A percentile compares a stretch with the other conserved stretches of the same genome.
phyloP scores from a whole-genome alignment of 2,329 filamentous ascomycete species.

The Stylonectria norvegica region DNA sequence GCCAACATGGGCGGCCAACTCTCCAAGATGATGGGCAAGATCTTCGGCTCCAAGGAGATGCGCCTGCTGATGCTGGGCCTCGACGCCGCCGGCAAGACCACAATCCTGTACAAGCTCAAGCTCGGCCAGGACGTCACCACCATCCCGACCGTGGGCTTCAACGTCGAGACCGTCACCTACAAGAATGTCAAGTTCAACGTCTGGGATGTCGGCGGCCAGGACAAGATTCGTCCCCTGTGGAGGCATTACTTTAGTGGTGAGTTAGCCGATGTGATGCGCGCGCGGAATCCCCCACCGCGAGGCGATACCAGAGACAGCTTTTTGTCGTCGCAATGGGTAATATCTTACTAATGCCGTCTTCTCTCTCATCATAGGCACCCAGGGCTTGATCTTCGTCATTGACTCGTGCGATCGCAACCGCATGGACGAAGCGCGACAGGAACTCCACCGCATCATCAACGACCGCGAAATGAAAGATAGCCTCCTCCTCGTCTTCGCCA shows the following conservation, averaged over 20 bases:
- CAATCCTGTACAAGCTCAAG: slow-evolving; percentile 98
- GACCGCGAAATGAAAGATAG: slow-evolving; percentile 98
- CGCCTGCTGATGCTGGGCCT: slow-evolving; percentile 96
- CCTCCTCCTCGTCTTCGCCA: slow-evolving; percentile 90
- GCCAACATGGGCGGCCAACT: slow-evolving; percentile 82
- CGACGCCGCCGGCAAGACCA: slow-evolving; percentile 98
- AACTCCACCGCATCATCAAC: slow-evolving; percentile 95
- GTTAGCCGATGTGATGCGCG: slow-evolving; percentile 20
- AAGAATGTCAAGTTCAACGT: slow-evolving; percentile 99
- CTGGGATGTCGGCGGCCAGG: slow-evolving; percentile 97
- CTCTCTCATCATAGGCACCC: slow-evolving; percentile 62
- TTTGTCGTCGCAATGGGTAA: too few species aligned
- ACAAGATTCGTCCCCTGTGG: slow-evolving; percentile 97
- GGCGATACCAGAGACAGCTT: not conserved
- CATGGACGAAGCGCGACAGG: slow-evolving; percentile 88
- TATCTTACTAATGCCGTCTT: too few species aligned
- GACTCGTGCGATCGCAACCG: slow-evolving; percentile 89
- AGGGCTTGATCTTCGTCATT: slow-evolving; percentile 97
- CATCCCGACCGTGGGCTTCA: slow-evolving; percentile 97
- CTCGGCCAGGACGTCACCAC: slow-evolving; percentile 97
- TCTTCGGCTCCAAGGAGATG: slow-evolving; percentile 99
- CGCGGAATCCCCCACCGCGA: not conserved
- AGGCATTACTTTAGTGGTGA: slow-evolving; percentile 89
- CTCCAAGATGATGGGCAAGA: slow-evolving; percentile 96
- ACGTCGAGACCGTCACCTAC: slow-evolving; percentile 98